A percentile compares a stretch with the other conserved stretches of the same genome.
phyloP scores from a whole-genome alignment of 768 basidiomycete genomes.

The Coprinopsis strossmayeri region DNA sequence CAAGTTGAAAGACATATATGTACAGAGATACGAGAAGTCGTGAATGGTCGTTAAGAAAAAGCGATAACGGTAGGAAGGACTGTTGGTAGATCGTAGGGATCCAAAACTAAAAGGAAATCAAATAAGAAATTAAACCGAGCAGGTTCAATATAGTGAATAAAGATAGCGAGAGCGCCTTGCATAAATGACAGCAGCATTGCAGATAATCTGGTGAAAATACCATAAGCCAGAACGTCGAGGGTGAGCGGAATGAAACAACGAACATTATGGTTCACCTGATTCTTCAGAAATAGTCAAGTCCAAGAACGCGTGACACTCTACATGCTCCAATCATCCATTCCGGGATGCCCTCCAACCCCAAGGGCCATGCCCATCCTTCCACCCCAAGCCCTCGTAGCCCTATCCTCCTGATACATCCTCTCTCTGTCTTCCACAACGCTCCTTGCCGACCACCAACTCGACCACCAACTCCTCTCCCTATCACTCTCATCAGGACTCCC shows the following conservation, averaged over 20 bases:
- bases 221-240: too few relatives aligned
- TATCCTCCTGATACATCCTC: conserved; percentile 10
- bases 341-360: conserved; percentile 11
- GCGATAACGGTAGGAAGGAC: background rate
- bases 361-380: conserved; percentile 6
- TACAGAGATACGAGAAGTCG: background rate
- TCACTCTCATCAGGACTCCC: background rate
- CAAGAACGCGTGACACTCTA: background rate
- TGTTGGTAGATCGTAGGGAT: background rate
- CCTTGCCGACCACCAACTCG: conserved; percentile 4
- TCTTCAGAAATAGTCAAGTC: background rate
- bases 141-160: background rate
- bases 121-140: too few relatives aligned
- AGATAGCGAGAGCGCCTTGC: background rate
- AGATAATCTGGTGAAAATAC: background rate
- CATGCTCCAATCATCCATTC: conserved; percentile 11
- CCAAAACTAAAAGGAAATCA: background rate
- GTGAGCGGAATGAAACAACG: too few relatives aligned
- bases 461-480: conserved; percentile 7
- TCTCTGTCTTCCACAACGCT: conserved; percentile 1
- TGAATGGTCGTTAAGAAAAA: background rate
- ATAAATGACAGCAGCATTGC: too few relatives aligned
- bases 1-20: background rate
- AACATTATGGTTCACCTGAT: too few relatives aligned
- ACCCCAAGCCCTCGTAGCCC: conserved; percentile 6